Conservation (phyloP, 805 yeast genomes). For the Candida ficus region DNA sequence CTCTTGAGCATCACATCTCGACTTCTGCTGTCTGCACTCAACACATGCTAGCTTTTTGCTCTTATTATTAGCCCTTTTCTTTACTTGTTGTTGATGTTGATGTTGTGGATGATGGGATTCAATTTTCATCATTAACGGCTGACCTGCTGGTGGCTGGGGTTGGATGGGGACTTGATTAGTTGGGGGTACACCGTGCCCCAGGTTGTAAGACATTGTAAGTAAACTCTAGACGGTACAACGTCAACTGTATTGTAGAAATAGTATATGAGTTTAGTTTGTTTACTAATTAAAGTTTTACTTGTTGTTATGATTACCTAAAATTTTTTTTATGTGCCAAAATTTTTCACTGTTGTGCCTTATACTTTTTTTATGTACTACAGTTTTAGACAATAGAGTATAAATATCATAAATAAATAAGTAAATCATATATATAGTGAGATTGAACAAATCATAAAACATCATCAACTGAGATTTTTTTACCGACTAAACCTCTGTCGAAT, state of each 20-base stretch:
- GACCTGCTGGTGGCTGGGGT: background rate
- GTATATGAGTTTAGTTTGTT: too few relatives aligned
- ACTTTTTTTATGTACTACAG: too few relatives aligned
- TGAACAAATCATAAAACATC: conserved; percentile 8
- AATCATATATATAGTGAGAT: background rate
- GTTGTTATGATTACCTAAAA: background rate
- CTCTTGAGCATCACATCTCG: conserved; percentile 81
- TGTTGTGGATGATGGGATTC: background rate
- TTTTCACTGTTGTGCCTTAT: background rate
- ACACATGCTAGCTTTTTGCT: conserved; percentile 79
- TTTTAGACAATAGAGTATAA: too few relatives aligned
- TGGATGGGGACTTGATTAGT: too few relatives aligned
- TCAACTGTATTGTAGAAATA: too few relatives aligned
- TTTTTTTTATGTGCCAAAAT: background rate
- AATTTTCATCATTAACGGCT: background rate
- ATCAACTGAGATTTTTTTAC: conserved; percentile 29
- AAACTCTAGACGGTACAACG: too few relatives aligned
- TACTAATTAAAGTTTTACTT: too few relatives aligned
- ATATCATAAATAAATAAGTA: background rate
- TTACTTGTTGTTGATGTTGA: background rate
- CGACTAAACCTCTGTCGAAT: conserved; percentile 37
- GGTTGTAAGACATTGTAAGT: too few relatives aligned
- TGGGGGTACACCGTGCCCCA: too few relatives aligned
- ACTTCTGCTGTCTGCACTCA: conserved; percentile 94
- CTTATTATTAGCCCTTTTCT: conserved; percentile 1